Base-by-base conservation (phyloP, 495 filamentous ascomycete genomes). In the Lophiostoma macrostomum region DNA sequence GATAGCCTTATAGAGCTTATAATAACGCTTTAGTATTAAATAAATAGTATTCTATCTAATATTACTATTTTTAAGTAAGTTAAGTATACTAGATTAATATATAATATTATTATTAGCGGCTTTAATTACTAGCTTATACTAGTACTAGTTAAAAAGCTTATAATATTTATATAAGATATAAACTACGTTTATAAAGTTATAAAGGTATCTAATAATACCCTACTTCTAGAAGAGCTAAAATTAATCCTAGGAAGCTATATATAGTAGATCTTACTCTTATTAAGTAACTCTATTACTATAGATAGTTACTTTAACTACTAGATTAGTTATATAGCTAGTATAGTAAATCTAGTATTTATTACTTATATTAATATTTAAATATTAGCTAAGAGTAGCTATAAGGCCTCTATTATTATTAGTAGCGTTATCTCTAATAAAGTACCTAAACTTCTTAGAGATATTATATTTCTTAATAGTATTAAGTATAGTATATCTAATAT, bases 181-280 rank as follows among this genome's bases (percentile, higher is more conserved):
- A 19, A 42, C 19, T 19, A 19, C 39, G 22, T 42, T 42, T 4
- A 42, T 19, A 23, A 42, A 27, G 39, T 42, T 42, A 42, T 42
- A 19, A 5, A 42, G 39, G 8, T 42, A n/a, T 4, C 39, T 23
- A 42, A 42, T 24, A 20, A 23, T 22, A 10, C 39, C 22, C 22
- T 23, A 22, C 19, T 8, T 42, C 6, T 42, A 23, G 20, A n/a
- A 42, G 6, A 42, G 16, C 4, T 20, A 5, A 27, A 42, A 42
- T 22, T 42, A 24, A 4, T 42, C 22, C 5, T 23, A 23, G 14
- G 22, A 22, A 42, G 18, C 4, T n/a, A 6, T 5, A 6, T 42
- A 8, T 4, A 22, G 4, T 5, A 42, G 22, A 8, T 23, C 14
- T 5, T 4, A 16, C 27, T 42, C 22, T 4, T 5, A 42, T 27